Base-by-base conservation (phyloP, 2,329 filamentous ascomycete genomes). In the Colletotrichum australisinense region DNA sequence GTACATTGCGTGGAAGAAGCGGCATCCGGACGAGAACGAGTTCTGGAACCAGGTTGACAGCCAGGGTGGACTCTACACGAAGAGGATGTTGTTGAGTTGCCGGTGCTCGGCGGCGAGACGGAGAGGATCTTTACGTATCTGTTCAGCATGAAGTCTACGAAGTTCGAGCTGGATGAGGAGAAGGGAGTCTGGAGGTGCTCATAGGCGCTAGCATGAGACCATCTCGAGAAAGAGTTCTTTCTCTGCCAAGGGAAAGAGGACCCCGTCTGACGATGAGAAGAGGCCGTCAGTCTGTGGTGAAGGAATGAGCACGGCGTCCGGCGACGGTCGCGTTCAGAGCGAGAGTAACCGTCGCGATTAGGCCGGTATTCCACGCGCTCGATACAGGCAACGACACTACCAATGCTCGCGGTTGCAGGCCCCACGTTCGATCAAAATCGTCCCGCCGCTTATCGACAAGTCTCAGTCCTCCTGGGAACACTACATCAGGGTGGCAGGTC, bases 1-100 rank as follows among this genome's bases (percentile, higher is more conserved):
- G 1, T 82, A 91, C 26, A 76, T 91, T 14, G 87, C 88, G 2
- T 89, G 88, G 0, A 91, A 91, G 77, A 88, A 85, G 0, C 84
- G 89, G 1, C 89, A 91, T 74, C 81, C 84, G 2, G 89, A 88
- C 0, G 89, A 91, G 76, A 78, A 81, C 38, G 84, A 80, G 0
- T 76, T 90, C 22, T 90, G 89, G 70, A 81, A 82, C 6, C 77
- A 89, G 24, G 83, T 91, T 81, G 75, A 81, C 1, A 78, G 77
- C 2, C 80, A 84, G 2, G 83, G 3, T 91, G 89, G 89, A 69
- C 67, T 1, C 81, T 84, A 22, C 73, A 78, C 11, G 84, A 88
- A 59, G 79, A 83, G 52, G 82, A 84, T 53, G 80, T 80, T 7
- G 76, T 90, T 28, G 81, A 83, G 1, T 78, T 91, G 52, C 86